A percentile compares a stretch with the other conserved stretches of the same genome.
These are phyloP conservation scores for Dalbergia cultrata DNA, from an alignment of 306 rosid genomes.

Conservation along the genomic window DNA sequence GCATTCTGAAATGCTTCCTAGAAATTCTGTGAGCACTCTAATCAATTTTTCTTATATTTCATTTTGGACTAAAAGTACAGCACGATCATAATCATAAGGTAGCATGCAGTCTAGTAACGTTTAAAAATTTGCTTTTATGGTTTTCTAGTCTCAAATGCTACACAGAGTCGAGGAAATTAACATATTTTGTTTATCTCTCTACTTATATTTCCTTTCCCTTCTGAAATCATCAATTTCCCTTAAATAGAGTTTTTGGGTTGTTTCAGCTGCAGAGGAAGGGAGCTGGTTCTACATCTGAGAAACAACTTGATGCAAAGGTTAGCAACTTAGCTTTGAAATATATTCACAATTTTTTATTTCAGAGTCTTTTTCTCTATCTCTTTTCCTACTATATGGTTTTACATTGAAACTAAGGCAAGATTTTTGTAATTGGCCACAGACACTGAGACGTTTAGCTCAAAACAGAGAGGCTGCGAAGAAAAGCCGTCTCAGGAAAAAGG, in stretches of 20 bases:
- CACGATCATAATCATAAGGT: background rate
- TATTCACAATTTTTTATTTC: background rate
- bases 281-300: slow-evolving; percentile 80
- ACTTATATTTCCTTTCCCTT: slow-evolving; percentile 8
- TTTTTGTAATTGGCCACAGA: slow-evolving; percentile 50
- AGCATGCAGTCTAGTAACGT: background rate
- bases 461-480: slow-evolving; percentile 97
- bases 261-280: slow-evolving; percentile 76
- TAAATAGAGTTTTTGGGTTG: background rate
- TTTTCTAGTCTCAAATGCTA: slow-evolving; percentile 5
- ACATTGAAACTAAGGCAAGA: background rate
- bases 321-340: no score
- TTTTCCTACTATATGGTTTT: background rate
- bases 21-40: slow-evolving; percentile 59
- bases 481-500: slow-evolving; percentile 96
- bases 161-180: background rate
- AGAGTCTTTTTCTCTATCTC: background rate
- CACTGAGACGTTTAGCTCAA: slow-evolving; percentile 92
- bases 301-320: slow-evolving; percentile 92
- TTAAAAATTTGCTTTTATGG: slow-evolving; percentile 12
- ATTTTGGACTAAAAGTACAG: slow-evolving; percentile 5
- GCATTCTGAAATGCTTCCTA: slow-evolving; percentile 55
- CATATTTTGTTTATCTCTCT: background rate
- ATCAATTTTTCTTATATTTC: slow-evolving; percentile 14
- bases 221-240: background rate